A percentile compares a stretch with the other conserved stretches of the same genome.
Conservation (phyloP, 768 basidiomycete genomes). For the Hysterangium stoloniferum region DNA sequence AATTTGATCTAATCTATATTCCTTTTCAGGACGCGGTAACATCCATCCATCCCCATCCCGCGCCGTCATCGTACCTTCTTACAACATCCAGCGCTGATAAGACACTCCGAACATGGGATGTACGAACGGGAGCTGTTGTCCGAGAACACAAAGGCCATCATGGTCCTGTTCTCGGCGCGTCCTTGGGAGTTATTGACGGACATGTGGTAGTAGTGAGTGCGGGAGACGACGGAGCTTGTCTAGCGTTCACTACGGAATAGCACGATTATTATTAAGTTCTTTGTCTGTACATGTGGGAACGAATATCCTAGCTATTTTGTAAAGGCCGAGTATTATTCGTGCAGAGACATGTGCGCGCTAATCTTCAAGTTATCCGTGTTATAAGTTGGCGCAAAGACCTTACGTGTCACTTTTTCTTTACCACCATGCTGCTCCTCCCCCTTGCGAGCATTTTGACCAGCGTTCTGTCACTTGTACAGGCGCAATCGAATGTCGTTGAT, state of each 20-base stretch:
- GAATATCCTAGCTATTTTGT: too few species aligned
- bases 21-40: slow-evolving; percentile 76
- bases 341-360: neutral
- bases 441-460: neutral
- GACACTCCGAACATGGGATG: slow-evolving; percentile 88
- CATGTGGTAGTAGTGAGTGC: slow-evolving; percentile 71
- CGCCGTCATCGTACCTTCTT: slow-evolving; percentile 68
- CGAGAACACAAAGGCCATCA: slow-evolving; percentile 79
- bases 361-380: neutral
- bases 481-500: slow-evolving; percentile 83
- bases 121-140: slow-evolving; percentile 70
- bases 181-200: slow-evolving; percentile 55
- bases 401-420: neutral
- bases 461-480: slow-evolving; percentile 20
- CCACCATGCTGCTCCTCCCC: neutral
- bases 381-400: too few species aligned
- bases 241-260: slow-evolving; percentile 69
- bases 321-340: neutral
- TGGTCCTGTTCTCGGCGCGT: slow-evolving; percentile 66
- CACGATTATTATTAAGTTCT: neutral
- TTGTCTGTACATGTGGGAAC: neutral
- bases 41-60: slow-evolving; percentile 62
- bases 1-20: neutral
- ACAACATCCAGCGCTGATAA: slow-evolving; percentile 85
- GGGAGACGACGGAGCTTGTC: slow-evolving; percentile 82